Conservation (phyloP, 768 basidiomycete genomes). For the Rickenella mellea region DNA sequence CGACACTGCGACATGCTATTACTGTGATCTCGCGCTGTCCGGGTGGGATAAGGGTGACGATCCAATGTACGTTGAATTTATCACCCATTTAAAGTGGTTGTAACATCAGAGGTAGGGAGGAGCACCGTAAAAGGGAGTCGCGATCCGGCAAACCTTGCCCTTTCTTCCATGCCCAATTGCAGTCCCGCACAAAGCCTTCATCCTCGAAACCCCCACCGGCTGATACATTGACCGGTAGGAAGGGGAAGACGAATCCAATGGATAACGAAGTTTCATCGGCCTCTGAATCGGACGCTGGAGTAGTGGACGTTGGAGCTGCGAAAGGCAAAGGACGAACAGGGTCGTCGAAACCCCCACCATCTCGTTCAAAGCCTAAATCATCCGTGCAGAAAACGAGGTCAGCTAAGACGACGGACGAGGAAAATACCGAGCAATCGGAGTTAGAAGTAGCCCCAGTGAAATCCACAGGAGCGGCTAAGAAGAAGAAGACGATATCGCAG, state of each 20-base stretch:
- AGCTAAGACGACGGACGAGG: background rate
- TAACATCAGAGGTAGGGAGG: conserved; percentile 37
- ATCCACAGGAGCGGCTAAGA: background rate
- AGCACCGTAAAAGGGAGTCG: conserved; percentile 60
- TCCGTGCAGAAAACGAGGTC: background rate
- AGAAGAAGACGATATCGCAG: background rate
- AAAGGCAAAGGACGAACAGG: too few species aligned
- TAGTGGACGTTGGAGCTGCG: too few species aligned
- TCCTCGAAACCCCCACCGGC: conserved; percentile 13
- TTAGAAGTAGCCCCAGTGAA: background rate
- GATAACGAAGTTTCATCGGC: too few species aligned
- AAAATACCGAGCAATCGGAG: background rate
- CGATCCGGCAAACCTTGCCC: conserved; percentile 34
- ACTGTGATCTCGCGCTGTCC: conserved; percentile 69
- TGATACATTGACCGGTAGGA: too few species aligned
- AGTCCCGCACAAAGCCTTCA: conserved; percentile 1
- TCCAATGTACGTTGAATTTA: conserved; percentile 56
- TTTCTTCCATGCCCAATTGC: conserved; percentile 26
- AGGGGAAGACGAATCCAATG: too few species aligned
- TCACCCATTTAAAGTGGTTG: background rate
- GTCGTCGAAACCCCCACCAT: too few species aligned
- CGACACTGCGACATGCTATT: conserved; percentile 79
- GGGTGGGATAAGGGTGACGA: conserved; percentile 87
- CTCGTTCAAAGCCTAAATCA: background rate
- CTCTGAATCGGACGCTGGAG: too few species aligned